phyloP scores from a whole-genome alignment of 192 early-diverging fungal genomes.

The Podila epigama region DNA sequence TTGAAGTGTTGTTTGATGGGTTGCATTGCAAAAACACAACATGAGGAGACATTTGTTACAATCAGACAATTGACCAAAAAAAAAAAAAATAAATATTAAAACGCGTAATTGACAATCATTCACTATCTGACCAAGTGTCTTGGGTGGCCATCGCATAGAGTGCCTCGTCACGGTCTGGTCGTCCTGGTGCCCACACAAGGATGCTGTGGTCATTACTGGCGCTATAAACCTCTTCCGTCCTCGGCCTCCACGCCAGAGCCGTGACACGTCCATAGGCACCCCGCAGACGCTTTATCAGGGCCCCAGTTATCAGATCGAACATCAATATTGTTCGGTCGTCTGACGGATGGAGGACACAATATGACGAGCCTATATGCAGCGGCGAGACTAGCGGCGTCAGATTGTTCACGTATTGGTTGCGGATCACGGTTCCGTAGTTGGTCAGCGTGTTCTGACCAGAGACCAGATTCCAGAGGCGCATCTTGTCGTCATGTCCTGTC shows the following conservation, averaged over 20 bases:
- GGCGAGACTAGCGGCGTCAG: conserved; percentile 34
- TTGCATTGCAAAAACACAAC: too few species aligned
- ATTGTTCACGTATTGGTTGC: conserved; percentile 29
- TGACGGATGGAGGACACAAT: conserved; percentile 67
- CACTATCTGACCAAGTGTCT: conserved; percentile 61
- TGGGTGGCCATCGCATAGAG: conserved; percentile 30
- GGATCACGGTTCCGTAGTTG: conserved; percentile 35
- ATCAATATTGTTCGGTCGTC: conserved; percentile 61
- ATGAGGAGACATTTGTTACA: too few species aligned
- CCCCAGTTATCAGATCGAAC: conserved; percentile 66
- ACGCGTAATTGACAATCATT: background rate
- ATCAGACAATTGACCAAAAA: conserved; percentile 1
- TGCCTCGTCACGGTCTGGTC: conserved; percentile 36
- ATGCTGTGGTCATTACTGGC: conserved; percentile 66
- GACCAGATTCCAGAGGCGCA: conserved; percentile 72
- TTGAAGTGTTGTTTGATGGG: too few species aligned
- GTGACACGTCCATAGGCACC: conserved; percentile 69
- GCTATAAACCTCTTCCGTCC: conserved; percentile 67
- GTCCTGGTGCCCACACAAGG: conserved; percentile 60
- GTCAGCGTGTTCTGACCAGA: conserved; percentile 62
- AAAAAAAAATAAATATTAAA: background rate
- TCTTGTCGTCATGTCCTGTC: conserved; percentile 63
- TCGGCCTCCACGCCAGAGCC: conserved; percentile 64
- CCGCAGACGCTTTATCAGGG: conserved; percentile 58
- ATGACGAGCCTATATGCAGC: conserved; percentile 43